Evolutionary conservation across 2,329 filamentous ascomycete genomes (phyloP).

Genomic region (Beauveria varroae): DNA sequence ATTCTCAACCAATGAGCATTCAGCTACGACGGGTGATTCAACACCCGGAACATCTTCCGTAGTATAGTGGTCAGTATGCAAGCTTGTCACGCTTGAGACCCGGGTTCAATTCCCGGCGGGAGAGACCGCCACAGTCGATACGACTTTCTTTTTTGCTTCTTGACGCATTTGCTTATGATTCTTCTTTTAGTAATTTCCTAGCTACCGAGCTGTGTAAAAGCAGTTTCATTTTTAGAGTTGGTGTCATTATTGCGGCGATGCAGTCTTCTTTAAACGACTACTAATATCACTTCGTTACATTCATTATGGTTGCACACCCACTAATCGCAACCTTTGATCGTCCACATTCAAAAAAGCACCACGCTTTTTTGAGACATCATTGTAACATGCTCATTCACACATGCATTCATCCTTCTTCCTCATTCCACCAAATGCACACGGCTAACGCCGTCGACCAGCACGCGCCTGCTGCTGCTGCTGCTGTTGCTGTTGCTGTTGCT

Average conservation of each 20-base stretch:
- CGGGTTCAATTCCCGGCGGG: slow-evolving; percentile 5
- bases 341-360: neutral
- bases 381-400: too few species aligned
- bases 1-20: slow-evolving; percentile 5
- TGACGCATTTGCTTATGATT: neutral
- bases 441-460: neutral
- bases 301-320: neutral
- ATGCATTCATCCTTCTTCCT: neutral
- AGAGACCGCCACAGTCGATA: slow-evolving; percentile 8
- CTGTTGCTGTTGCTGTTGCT: neutral
- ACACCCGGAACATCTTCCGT: slow-evolving; percentile 7
- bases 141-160: neutral
- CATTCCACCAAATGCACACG: too few species aligned
- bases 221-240: too few species aligned
- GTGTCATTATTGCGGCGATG: too few species aligned
- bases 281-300: neutral
- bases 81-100: slow-evolving; percentile 6
- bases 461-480: slow-evolving; percentile 6
- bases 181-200: neutral
- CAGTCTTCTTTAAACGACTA: too few species aligned
- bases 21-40: slow-evolving; percentile 7
- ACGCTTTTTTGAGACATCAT: neutral
- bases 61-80: slow-evolving; percentile 7
- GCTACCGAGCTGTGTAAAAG: too few species aligned
- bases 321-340: too few species aligned